Base-by-base conservation (phyloP, 148 eudicot genomes). In the Rhododendron molle region DNA sequence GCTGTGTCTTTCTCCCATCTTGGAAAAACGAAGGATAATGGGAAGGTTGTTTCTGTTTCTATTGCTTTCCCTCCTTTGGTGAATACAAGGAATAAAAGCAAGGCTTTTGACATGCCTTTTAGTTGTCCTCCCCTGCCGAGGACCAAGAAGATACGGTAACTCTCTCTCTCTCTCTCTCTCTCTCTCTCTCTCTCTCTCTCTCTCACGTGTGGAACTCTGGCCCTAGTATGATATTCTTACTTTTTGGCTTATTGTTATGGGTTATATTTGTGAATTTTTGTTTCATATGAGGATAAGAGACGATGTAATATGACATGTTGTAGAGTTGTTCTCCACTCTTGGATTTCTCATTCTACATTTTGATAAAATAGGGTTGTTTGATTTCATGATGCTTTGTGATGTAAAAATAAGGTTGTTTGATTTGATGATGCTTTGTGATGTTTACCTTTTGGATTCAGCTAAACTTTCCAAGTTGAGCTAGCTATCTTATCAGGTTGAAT, bases 71-170 rank as follows among this genome's bases (percentile, higher is more conserved):
- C 65, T 83, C 36, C 83, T 83, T 21, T 16, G 54, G 86, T 18
- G 32, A 86, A 10, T 36, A 76, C 43, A 76, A 83, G 83, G 69
- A 44, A 69, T 82, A 82, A 85, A 85, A 78, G 83, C 83, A 88
- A 83, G 3, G 49, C 40, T 82, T 67, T 34, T 83, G 60, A n/a
- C 56, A 80, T 50, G 38, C 69, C 89, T 84, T 76, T 60, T 16
- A 84, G 86, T 77, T 88, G 89, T 65, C 83, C 88, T 81, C 88
- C 89, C 47, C 20, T 54, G 72, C 40, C 9, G 52, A 91, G 78
- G 81, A 81, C 86, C 20, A 88, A 81, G 83, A 84, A 67, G 16
- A 83, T 54, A 85, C 10, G 83, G 89, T 91, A 78, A 20, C 67
- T 65, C 83, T 38, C 69, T 56, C 44, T 30, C 10, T 76, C 76